These are phyloP conservation scores for Penicillium brevicompactum DNA, from an alignment of 2,329 filamentous ascomycete genomes.

Conservation along the genomic window DNA sequence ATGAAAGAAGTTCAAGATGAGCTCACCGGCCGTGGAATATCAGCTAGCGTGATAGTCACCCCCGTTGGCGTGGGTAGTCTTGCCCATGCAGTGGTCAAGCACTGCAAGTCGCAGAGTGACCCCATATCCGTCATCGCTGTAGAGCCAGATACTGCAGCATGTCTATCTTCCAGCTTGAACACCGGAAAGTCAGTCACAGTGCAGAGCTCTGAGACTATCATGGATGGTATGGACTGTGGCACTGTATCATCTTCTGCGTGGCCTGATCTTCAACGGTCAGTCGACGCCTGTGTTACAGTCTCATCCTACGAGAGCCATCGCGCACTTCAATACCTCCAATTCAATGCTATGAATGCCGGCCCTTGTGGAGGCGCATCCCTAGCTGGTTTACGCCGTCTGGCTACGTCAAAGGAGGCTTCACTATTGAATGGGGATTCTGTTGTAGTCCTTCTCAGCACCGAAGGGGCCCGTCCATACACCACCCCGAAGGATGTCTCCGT, in stretches of 20 bases:
- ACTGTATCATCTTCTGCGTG: constrained; percentile 68
- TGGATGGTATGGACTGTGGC: constrained; percentile 74
- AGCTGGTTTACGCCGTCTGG: constrained; percentile 57
- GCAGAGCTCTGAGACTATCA: constrained; percentile 65
- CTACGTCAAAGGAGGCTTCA: constrained; percentile 29
- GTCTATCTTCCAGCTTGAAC: constrained; percentile 52
- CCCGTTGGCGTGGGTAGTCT: constrained; percentile 75
- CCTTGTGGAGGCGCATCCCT: constrained; percentile 65
- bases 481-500: constrained; percentile 45
- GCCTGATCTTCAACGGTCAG: constrained; percentile 58
- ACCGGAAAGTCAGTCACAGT: constrained; percentile 53
- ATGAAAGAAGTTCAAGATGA: constrained; percentile 68
- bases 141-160: constrained; percentile 67
- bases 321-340: constrained; percentile 57
- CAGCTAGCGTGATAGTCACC: constrained; percentile 57
- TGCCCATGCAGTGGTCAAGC: constrained; percentile 67
- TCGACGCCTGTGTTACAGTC: constrained; percentile 64
- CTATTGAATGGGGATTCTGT: constrained; percentile 52
- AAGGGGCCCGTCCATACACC: constrained; percentile 60
- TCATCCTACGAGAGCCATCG: constrained; percentile 64
- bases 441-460: constrained; percentile 68
- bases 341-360: constrained; percentile 53
- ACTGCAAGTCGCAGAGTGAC: constrained; percentile 57
- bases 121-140: constrained; percentile 61
- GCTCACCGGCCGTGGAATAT: constrained; percentile 44